Percentiles rank a stretch among this genome's conserved stretches.
phyloP scores from a whole-genome alignment of 75 land plant genomes.

The Chamaecyparis obtusa region DNA sequence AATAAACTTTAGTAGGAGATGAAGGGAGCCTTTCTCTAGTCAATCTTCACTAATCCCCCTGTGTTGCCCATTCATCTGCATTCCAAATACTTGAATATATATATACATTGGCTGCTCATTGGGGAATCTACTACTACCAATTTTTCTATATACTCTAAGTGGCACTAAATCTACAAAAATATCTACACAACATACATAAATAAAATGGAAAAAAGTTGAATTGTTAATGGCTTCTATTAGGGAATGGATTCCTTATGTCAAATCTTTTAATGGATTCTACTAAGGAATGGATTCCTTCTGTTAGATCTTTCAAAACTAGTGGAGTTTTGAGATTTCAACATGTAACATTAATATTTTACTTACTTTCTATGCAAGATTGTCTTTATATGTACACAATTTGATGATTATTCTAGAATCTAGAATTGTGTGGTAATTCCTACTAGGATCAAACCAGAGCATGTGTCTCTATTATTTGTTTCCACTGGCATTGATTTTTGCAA shows the following conservation, averaged over 20 bases:
- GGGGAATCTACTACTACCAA: slow-evolving; percentile 32
- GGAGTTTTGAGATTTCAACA: too few relatives aligned
- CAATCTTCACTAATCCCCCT: slow-evolving; percentile 71
- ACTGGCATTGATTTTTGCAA: too few relatives aligned
- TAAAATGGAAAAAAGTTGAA: background rate
- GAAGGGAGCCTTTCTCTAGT: slow-evolving; percentile 76
- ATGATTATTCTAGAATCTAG: background rate
- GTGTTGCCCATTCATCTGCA: slow-evolving; percentile 82
- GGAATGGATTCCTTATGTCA: background rate
- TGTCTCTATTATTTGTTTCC: slow-evolving; percentile 4
- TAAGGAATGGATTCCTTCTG: too few relatives aligned
- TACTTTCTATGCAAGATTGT: too few relatives aligned
- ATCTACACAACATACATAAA: background rate
- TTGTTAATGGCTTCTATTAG: background rate
- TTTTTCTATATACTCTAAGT: background rate
- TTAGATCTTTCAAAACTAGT: too few relatives aligned
- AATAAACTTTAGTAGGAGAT: slow-evolving; percentile 74
- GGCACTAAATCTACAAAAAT: slow-evolving; percentile 7
- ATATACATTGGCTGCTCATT: slow-evolving; percentile 78
- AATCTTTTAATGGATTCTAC: too few relatives aligned
- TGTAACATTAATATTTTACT: too few relatives aligned
- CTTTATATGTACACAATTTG: background rate
- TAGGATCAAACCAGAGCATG: slow-evolving; percentile 2
- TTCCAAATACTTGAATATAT: slow-evolving; percentile 88
- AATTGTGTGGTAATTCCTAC: too few relatives aligned